Evolutionary conservation across 164 flowering plant genomes (phyloP).

Genomic region (Magnolia changhungtana): DNA sequence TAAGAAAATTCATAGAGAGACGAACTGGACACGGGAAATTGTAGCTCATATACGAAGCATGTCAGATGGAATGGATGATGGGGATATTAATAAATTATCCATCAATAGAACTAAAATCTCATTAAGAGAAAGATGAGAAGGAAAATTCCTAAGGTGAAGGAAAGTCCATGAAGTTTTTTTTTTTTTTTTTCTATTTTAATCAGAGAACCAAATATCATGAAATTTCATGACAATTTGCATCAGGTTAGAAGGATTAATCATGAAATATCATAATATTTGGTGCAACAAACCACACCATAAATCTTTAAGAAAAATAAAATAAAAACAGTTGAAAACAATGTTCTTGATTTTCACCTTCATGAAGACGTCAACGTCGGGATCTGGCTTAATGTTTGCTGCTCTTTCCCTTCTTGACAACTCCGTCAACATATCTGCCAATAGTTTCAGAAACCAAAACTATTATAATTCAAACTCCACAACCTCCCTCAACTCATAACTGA

Average conservation of each 20-base stretch:
- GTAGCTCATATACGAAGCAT: neutral
- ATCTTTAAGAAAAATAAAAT: neutral
- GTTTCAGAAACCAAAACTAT: neutral
- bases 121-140: neutral
- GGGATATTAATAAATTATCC: neutral
- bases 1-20: neutral
- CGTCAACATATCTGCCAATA: constrained; percentile 23
- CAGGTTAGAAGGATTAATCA: too few species aligned
- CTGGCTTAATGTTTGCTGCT: constrained; percentile 27
- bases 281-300: too few species aligned
- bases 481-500: neutral
- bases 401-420: constrained; percentile 34
- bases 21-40: neutral
- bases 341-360: constrained; percentile 23
- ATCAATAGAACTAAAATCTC: neutral
- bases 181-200: too few species aligned
- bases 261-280: too few species aligned
- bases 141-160: neutral
- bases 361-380: constrained; percentile 30
- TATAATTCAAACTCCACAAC: neutral
- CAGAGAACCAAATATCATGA: neutral
- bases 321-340: neutral
- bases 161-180: too few species aligned
- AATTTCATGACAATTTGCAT: neutral
- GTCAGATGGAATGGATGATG: neutral